phyloP scores from a whole-genome alignment of 345 rosid genomes.

The Citrus inodora region DNA sequence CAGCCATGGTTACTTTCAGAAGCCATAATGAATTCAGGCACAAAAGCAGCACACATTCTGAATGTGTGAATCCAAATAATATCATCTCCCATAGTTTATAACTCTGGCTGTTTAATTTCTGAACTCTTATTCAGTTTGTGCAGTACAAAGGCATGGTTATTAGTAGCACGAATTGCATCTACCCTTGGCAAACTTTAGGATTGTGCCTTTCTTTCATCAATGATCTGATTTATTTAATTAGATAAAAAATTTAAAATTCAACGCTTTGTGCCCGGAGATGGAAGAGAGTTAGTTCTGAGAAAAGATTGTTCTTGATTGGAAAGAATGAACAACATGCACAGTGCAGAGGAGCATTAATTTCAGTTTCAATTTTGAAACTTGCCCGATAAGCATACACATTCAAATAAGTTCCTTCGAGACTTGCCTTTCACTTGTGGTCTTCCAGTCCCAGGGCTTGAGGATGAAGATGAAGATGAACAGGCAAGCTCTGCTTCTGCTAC shows the following conservation, averaged over 20 bases:
- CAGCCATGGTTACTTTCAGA: neutral
- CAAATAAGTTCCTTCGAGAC: conserved; percentile 27
- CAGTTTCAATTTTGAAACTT: conserved; percentile 16
- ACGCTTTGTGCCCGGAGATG: neutral
- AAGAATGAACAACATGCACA: neutral
- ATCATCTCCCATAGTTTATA: no score
- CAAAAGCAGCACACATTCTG: neutral
- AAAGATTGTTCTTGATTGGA: no score
- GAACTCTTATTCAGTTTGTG: no score
- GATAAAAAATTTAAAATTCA: neutral
- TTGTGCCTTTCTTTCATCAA: neutral
- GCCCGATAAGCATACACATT: conserved; percentile 44
- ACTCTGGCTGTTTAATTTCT: no score
- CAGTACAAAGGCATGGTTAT: no score
- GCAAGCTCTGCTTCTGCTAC: conserved; percentile 6
- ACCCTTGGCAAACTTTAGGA: neutral
- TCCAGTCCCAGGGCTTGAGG: conserved; percentile 1
- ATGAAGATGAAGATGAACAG: conserved; percentile 6
- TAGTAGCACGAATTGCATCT: no score
- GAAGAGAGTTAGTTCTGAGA: neutral
- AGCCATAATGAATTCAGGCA: neutral
- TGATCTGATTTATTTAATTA: neutral
- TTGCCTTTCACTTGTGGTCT: neutral
- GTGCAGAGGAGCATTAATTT: neutral
- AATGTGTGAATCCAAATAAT: no score